Conservation (phyloP, 441 rosid species). For the Gossypium aridum region DNA sequence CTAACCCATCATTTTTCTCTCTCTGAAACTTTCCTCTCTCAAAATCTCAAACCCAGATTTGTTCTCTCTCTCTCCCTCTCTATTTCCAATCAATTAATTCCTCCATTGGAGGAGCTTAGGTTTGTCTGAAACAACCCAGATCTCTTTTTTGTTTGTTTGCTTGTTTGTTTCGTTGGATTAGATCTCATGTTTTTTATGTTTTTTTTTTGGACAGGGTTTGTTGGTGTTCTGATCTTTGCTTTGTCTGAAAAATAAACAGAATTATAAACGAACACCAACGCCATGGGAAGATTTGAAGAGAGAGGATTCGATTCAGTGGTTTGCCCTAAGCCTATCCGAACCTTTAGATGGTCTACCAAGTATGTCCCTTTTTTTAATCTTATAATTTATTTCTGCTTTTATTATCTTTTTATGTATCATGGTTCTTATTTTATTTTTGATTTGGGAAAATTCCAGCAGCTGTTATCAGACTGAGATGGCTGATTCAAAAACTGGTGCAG, state of each 20-base stretch:
- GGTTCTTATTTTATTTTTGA: background rate
- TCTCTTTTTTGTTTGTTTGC: background rate
- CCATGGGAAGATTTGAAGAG: slow-evolving; percentile 37
- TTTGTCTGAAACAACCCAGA: background rate
- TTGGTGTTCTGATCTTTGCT: slow-evolving; percentile 12
- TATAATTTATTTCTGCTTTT: background rate
- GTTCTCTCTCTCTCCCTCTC: background rate
- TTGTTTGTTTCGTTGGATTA: background rate
- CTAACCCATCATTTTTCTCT: background rate
- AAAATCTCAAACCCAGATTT: background rate
- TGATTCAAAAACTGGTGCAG: slow-evolving; percentile 36
- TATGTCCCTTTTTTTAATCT: background rate
- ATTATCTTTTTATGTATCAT: background rate
- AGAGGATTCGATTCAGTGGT: slow-evolving; percentile 38
- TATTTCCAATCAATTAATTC: background rate
- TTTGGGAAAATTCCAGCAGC: background rate
- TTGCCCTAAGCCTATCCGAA: slow-evolving; percentile 55
- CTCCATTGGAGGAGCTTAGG: slow-evolving; percentile 3
- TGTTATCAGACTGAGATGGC: slow-evolving; percentile 25
- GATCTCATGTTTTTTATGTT: background rate
- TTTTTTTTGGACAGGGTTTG: slow-evolving; percentile 5
- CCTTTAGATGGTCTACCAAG: slow-evolving; percentile 21
- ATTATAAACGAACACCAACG: slow-evolving; percentile 29
- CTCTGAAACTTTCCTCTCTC: background rate
- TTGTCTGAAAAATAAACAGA: background rate